These are phyloP conservation scores for Labyrinthula sp. DNA, from an alignment of 352 stramenopile species.

Conservation along the genomic window DNA sequence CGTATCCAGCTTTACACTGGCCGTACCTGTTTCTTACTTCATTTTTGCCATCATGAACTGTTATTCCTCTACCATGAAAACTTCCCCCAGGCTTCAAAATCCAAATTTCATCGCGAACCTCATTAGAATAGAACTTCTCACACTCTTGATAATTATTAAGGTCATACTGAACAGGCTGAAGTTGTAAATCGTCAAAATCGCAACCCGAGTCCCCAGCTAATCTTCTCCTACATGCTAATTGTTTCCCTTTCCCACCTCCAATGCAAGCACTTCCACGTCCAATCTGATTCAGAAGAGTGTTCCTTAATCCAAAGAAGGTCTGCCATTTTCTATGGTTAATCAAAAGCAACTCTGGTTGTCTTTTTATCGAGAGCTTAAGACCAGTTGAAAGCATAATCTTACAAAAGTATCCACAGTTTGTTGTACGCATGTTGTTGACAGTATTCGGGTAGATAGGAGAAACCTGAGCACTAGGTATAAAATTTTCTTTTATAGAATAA, in stretches of 20 bases:
- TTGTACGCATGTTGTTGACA: too few relatives aligned
- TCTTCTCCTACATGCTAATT: constrained; percentile 19
- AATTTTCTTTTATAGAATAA: too few relatives aligned
- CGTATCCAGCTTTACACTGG: constrained; percentile 2
- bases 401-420: too few relatives aligned
- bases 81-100: constrained; percentile 21
- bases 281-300: constrained; percentile 17
- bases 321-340: too few relatives aligned
- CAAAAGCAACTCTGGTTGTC: too few relatives aligned
- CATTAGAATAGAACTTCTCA: constrained; percentile 7
- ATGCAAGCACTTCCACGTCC: constrained; percentile 14
- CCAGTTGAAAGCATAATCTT: too few relatives aligned
- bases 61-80: constrained; percentile 24
- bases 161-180: constrained; percentile 25
- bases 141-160: constrained; percentile 1
- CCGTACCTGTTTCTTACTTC: constrained; percentile 1
- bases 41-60: constrained; percentile 13
- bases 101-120: constrained; percentile 22
- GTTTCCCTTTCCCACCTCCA: constrained; percentile 23
- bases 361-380: too few relatives aligned
- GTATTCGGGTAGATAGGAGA: too few relatives aligned
- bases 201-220: constrained; percentile 9
- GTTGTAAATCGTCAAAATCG: constrained; percentile 7
- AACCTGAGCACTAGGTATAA: too few relatives aligned
- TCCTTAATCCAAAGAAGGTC: too few relatives aligned